Conservation (phyloP, 306 rosid species). For the Medicago lupulina region DNA sequence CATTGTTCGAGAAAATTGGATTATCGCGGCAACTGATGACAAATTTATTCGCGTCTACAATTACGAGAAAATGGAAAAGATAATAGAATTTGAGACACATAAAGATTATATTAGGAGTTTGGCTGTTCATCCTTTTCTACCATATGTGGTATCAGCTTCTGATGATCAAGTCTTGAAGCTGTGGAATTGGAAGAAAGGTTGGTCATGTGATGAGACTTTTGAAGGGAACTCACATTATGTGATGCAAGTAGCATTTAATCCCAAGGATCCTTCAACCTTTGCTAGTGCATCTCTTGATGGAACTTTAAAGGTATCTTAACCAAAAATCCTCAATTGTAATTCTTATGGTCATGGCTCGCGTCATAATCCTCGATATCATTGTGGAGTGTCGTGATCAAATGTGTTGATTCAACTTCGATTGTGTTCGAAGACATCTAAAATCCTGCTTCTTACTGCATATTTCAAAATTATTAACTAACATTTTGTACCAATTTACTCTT, state of each 20-base stretch:
- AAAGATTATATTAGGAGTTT: constrained; percentile 65
- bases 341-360: not conserved
- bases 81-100: constrained; percentile 61
- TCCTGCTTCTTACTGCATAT: too few species aligned
- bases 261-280: constrained; percentile 47
- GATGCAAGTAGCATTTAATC: constrained; percentile 68
- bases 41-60: constrained; percentile 55
- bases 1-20: constrained; percentile 59
- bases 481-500: constrained; percentile 7
- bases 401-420: not conserved
- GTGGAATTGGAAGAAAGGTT: constrained; percentile 69
- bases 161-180: constrained; percentile 61
- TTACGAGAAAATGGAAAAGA: constrained; percentile 49
- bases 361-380: too few species aligned
- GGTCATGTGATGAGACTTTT: constrained; percentile 54
- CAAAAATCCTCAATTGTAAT: not conserved
- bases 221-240: constrained; percentile 73
- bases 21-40: constrained; percentile 60
- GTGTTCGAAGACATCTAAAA: not conserved
- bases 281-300: constrained; percentile 68
- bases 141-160: constrained; percentile 64
- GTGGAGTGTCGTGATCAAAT: too few species aligned
- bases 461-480: not conserved
- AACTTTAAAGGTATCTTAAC: constrained; percentile 54
- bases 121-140: constrained; percentile 61